Conservation (phyloP, 225 moss, liverwort and hornwort genomes). For the Asterella californica region DNA sequence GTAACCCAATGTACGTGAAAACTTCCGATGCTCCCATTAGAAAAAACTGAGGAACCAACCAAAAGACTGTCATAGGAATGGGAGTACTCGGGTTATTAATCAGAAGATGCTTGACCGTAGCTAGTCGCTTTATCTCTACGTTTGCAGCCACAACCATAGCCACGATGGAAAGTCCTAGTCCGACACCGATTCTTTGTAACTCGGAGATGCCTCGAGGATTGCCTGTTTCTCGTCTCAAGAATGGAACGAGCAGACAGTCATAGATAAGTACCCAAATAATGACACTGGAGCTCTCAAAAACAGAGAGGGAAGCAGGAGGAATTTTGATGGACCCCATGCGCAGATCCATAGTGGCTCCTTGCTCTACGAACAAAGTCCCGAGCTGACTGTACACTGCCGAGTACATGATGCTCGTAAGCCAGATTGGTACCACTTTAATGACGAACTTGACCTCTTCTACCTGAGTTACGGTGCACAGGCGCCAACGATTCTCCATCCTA, state of each 20-base stretch:
- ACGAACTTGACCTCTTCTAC: constrained; percentile 78
- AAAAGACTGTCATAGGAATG: constrained; percentile 81
- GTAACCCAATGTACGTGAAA: constrained; percentile 73
- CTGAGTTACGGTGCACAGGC: constrained; percentile 68
- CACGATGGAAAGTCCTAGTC: constrained; percentile 60
- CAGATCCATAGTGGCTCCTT: constrained; percentile 71
- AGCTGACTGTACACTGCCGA: constrained; percentile 75
- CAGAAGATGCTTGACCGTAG: constrained; percentile 41
- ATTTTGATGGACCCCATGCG: constrained; percentile 45
- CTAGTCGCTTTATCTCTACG: constrained; percentile 56
- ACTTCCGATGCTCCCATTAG: constrained; percentile 82
- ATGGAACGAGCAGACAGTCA: constrained; percentile 68
- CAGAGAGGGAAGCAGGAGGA: constrained; percentile 77
- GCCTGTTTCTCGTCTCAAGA: constrained; percentile 47
- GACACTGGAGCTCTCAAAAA: constrained; percentile 68
- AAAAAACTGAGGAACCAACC: constrained; percentile 82
- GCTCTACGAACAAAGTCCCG: constrained; percentile 68
- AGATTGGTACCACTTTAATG: constrained; percentile 67
- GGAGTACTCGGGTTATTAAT: constrained; percentile 42
- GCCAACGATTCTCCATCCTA: constrained; percentile 48
- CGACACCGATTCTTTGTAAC: constrained; percentile 75
- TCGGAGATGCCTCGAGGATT: constrained; percentile 58
- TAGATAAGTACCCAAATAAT: constrained; percentile 72
- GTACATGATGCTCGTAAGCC: constrained; percentile 73
- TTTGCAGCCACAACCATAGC: constrained; percentile 66